Base-by-base conservation (phyloP, 2,329 filamentous ascomycete species). In the Hypoxylon rubiginosum region DNA sequence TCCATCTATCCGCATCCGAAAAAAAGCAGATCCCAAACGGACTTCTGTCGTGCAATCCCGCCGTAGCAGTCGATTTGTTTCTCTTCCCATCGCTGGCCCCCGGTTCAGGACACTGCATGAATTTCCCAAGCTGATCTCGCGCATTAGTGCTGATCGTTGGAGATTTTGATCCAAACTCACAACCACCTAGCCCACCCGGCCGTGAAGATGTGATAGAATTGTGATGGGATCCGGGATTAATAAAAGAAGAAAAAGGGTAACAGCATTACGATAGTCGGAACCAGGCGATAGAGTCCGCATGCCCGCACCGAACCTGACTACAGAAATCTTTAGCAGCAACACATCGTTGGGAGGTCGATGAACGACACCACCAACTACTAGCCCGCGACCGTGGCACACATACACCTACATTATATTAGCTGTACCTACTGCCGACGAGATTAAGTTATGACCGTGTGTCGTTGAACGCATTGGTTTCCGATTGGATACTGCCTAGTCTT, bases 91-190 rank as follows among this genome's bases (percentile, higher is more conserved):
- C 10, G 32, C 13, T 34, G 32, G 32, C 10, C 32, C 30, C 32
- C 9, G 13, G 5, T 5, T 39, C 41, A 56, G 21, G 34, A 28
- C 55, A 62, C 50, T 19, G 50, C 62, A 58, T 56, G 21, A 51
- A 39, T 63, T 66, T 58, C 59, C 58, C 41, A 57, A 61, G 66
- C 65, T 50, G 66, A 66, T 64, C 63, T 63, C 66, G 36, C 63
- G 63, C 66, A 69, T 69, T 69, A 69, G 66, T 58, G 66, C 66
- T 68, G 62, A 68, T 52, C 43, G 28, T 24, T 41, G 41, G 36
- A 41, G 36, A n/a, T 49, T 48, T 46, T 5, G 13, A 60, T 46
- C 62, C 63, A 61, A 59, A 48, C 48, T 55, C 49, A 41, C 36
- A 28, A 21, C 52, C 58, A 66, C 59, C 48, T 49, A 43, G 59